Base-by-base conservation (phyloP, 495 filamentous ascomycete species). In the Penicillium turbatum region DNA sequence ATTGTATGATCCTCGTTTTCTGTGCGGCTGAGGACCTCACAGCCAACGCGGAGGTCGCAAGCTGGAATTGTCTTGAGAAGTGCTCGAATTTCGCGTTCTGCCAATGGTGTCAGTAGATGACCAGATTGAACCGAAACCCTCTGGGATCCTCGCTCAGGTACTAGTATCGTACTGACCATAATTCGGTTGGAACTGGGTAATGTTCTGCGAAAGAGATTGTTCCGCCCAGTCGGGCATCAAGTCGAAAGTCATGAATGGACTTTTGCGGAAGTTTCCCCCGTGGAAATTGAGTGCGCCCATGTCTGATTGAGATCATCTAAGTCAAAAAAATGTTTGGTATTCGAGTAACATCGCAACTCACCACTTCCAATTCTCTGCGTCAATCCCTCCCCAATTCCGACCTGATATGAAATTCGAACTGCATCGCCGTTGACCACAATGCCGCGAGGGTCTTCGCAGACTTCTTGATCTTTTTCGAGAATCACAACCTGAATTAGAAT, bases 391-490 rank as follows among this genome's bases (percentile, higher is more conserved):
- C 65, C 64, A 15, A 77, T 57, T 13, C 72, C 75, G 13, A 77
- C 54, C 29, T 64, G 52, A 46, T 66, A 69, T 5, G 70, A 55
- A 29, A 70, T 67, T 27, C 75, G 63, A 29, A 77, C 54, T 11
- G 69, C 72, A 63, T 78, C 75, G 26, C 67, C 65, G 19, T 66
- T 70, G 13, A 78, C 54, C 27, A 62, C 68, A n/a, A 78, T 64
- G 0, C 73, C 75, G 30, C 75, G 58, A 7, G 75, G 75, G 56
- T 78, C 75, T 6, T 64, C 57, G 6, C 59, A 63, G 17, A 78
- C 70, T 11, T 69, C 66, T 5, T 46, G 43, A 8, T 71, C 72
- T 48, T 70, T 71, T 46, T 77, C 74, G 9, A 77, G 60, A 9
- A 76, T 45, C 10, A 67, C 30, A n/a, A 38, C 41, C 49, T 52